Percentiles rank a stretch among this genome's conserved stretches.
These are phyloP conservation scores for Termitomyces titanicus DNA, from an alignment of 768 basidiomycete genomes.

Conservation along the genomic window DNA sequence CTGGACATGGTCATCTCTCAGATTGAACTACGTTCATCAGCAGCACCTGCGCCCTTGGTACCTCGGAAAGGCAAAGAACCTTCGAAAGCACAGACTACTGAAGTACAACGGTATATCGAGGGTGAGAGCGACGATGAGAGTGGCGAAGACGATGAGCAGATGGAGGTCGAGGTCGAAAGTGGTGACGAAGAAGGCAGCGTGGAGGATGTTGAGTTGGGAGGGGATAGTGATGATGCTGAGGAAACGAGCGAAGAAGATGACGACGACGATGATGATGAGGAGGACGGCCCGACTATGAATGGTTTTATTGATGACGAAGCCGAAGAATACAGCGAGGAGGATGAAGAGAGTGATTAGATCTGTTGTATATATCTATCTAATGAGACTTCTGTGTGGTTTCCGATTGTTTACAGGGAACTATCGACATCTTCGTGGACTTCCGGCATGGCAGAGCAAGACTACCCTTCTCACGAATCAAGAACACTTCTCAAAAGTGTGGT, in stretches of 20 bases:
- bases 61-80: slow-evolving; percentile 35
- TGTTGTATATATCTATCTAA: slow-evolving; percentile 8
- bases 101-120: slow-evolving; percentile 63
- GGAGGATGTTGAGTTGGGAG: slow-evolving; percentile 75
- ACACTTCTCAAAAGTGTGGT: too few species aligned
- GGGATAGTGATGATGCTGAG: slow-evolving; percentile 51
- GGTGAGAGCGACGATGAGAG: slow-evolving; percentile 67
- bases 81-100: slow-evolving; percentile 28
- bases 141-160: slow-evolving; percentile 49
- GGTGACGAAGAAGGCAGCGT: slow-evolving; percentile 71
- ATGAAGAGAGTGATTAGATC: slow-evolving; percentile 45
- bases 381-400: not conserved
- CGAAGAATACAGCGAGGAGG: slow-evolving; percentile 43
- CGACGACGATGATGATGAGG: slow-evolving; percentile 40
- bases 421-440: too few species aligned
- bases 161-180: slow-evolving; percentile 60
- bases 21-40: slow-evolving; percentile 83
- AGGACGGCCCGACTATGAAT: slow-evolving; percentile 40
- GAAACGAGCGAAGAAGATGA: slow-evolving; percentile 35
- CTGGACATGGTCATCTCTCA: slow-evolving; percentile 94
- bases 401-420: not conserved
- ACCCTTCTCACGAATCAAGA: too few species aligned
- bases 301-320: slow-evolving; percentile 65
- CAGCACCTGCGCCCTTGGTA: slow-evolving; percentile 53
- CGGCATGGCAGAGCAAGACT: too few species aligned